These are phyloP conservation scores for Penicillium digitatum DNA, from an alignment of 2,329 filamentous ascomycete genomes.

Conservation along the genomic window DNA sequence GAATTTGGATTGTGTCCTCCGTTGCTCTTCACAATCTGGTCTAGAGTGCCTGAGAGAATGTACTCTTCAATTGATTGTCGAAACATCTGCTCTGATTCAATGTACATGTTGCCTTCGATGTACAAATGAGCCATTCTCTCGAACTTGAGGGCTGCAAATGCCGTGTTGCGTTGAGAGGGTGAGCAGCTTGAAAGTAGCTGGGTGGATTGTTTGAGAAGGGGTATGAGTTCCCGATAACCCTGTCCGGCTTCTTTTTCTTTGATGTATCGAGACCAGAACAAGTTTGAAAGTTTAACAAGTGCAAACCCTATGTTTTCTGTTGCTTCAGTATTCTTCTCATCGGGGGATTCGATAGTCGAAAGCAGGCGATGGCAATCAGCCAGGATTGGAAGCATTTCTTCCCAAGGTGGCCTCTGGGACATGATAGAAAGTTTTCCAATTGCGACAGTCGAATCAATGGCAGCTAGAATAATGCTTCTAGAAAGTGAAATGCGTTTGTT, in stretches of 20 bases:
- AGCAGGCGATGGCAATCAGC: slow-evolving; percentile 39
- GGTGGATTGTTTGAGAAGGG: slow-evolving; percentile 41
- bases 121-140: slow-evolving; percentile 44
- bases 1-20: slow-evolving; percentile 25
- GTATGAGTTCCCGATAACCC: slow-evolving; percentile 34
- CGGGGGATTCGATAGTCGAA: slow-evolving; percentile 23
- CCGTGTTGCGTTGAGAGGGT: slow-evolving; percentile 33
- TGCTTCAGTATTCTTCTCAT: slow-evolving; percentile 12
- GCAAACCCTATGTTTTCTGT: slow-evolving; percentile 26
- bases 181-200: slow-evolving; percentile 36
- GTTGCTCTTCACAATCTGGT: slow-evolving; percentile 27
- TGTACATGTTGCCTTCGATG: slow-evolving; percentile 35
- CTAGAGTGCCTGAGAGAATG: slow-evolving; percentile 37
- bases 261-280: slow-evolving; percentile 47
- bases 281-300: slow-evolving; percentile 44
- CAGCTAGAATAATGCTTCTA: slow-evolving; percentile 39
- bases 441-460: slow-evolving; percentile 40
- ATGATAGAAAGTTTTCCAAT: slow-evolving; percentile 40
- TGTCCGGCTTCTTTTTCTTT: slow-evolving; percentile 40
- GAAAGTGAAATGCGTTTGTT: slow-evolving; percentile 30
- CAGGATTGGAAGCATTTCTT: slow-evolving; percentile 35
- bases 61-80: slow-evolving; percentile 41
- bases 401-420: slow-evolving; percentile 38
- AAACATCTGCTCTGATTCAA: slow-evolving; percentile 38
- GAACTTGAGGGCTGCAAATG: slow-evolving; percentile 43